Percentiles rank a stretch among this genome's conserved stretches.
Conservation (phyloP, 495 filamentous ascomycete genomes). For the Thermothielavioides terrestris region DNA sequence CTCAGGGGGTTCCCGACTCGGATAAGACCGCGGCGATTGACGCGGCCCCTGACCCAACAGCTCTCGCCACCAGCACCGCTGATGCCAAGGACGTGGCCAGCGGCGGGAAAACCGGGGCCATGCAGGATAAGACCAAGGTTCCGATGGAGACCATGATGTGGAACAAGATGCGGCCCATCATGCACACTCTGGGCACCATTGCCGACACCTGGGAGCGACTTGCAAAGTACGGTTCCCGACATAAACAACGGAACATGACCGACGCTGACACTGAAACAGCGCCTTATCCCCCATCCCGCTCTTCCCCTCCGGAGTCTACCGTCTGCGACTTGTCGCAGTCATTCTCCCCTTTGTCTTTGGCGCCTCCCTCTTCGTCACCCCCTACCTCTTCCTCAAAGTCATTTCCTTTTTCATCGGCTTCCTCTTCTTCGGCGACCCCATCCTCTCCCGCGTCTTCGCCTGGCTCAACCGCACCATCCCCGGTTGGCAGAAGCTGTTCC, state of each 20-base stretch:
- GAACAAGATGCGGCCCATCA: conserved; percentile 62
- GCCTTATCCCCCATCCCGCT: conserved; percentile 71
- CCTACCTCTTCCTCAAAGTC: conserved; percentile 66
- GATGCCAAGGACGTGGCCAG: conserved; percentile 50
- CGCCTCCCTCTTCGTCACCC: conserved; percentile 52
- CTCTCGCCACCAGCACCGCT: conserved; percentile 38
- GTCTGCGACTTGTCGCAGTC: conserved; percentile 53
- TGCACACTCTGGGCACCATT: conserved; percentile 67
- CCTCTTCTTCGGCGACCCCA: conserved; percentile 72
- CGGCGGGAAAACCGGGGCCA: conserved; percentile 34
- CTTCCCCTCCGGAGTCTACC: conserved; percentile 55
- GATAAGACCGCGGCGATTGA: conserved; percentile 39
- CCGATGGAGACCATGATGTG: conserved; percentile 75
- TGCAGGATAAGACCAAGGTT: conserved; percentile 75
- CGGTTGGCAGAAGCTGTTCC: conserved; percentile 65
- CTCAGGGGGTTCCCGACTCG: conserved; percentile 41
- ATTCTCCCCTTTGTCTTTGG: conserved; percentile 48
- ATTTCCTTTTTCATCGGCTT: conserved; percentile 58
- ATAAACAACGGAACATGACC: background rate
- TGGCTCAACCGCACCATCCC: conserved; percentile 61
- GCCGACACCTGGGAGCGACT: conserved; percentile 75
- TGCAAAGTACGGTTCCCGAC: conserved; percentile 53
- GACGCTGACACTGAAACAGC: conserved; percentile 28
- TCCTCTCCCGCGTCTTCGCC: conserved; percentile 49
- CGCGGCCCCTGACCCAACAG: conserved; percentile 52